Evolutionary conservation across 2,329 filamentous ascomycete species (phyloP).

Genomic region (Penicillium capsulatum): DNA sequence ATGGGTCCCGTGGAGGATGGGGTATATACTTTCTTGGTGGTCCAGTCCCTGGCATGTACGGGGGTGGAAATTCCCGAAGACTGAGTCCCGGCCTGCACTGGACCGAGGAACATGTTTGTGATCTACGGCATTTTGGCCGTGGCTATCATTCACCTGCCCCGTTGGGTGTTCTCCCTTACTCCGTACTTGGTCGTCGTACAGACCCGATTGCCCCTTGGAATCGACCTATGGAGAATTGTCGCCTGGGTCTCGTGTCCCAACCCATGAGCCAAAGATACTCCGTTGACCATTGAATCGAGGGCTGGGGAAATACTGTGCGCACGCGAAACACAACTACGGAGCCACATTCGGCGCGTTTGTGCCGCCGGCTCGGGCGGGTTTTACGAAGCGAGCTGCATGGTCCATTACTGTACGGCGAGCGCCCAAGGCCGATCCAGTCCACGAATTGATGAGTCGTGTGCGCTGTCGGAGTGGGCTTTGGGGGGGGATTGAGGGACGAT

Average conservation of each 20-base stretch:
- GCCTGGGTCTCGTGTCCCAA: no score
- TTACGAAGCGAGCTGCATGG: conserved; percentile 6
- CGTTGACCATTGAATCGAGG: no score
- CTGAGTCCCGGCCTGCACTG: neutral
- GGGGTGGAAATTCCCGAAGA: neutral
- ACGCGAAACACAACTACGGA: neutral
- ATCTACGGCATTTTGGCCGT: conserved; percentile 15
- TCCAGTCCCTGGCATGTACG: conserved; percentile 16
- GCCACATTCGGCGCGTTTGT: conserved; percentile 1
- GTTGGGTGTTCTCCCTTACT: conserved; percentile 17
- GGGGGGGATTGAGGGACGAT: neutral
- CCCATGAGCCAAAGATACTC: conserved; percentile 11
- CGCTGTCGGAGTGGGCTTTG: neutral
- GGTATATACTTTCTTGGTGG: no score
- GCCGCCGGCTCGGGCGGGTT: conserved; percentile 7
- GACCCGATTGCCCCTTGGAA: conserved; percentile 3
- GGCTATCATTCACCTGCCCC: conserved; percentile 15
- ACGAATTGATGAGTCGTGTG: conserved; percentile 3
- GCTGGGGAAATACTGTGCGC: conserved; percentile 2
- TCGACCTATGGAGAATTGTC: no score
- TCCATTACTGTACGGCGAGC: neutral
- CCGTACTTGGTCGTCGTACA: conserved; percentile 12
- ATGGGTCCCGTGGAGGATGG: no score
- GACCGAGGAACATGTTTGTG: conserved; percentile 9
- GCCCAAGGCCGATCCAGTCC: conserved; percentile 3